These are phyloP conservation scores for Paracorniculantispora psalliotae DNA, from an alignment of 2,329 filamentous ascomycete genomes.

Conservation along the genomic window DNA sequence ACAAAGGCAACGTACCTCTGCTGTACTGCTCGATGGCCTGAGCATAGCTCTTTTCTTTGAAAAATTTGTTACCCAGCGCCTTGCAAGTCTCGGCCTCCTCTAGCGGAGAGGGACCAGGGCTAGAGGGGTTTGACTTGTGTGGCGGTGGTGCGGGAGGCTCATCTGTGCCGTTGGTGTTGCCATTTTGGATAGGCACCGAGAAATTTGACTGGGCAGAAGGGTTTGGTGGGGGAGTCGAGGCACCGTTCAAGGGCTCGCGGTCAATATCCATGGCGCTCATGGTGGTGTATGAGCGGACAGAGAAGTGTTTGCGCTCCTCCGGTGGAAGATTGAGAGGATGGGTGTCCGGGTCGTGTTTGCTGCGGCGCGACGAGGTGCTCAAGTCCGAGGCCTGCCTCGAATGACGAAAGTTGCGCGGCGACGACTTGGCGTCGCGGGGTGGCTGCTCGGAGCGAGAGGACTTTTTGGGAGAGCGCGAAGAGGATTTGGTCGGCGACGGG, in stretches of 20 bases:
- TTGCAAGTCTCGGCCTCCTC: slow-evolving; percentile 92
- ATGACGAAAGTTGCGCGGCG: slow-evolving; percentile 39
- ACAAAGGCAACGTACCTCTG: slow-evolving; percentile 62
- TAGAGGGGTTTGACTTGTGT: slow-evolving; percentile 60
- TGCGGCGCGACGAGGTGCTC: slow-evolving; percentile 41
- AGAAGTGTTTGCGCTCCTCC: slow-evolving; percentile 77
- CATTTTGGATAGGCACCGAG: slow-evolving; percentile 49
- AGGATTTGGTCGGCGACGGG: slow-evolving; percentile 31
- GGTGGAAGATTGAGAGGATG: slow-evolving; percentile 89
- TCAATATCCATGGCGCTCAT: slow-evolving; percentile 75
- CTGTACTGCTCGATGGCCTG: slow-evolving; percentile 90
- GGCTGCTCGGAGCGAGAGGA: slow-evolving; percentile 25
- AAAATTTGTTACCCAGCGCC: slow-evolving; percentile 89
- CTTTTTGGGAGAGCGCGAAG: slow-evolving; percentile 34
- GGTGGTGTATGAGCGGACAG: slow-evolving; percentile 54
- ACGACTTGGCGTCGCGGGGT: slow-evolving; percentile 23
- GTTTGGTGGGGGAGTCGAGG: slow-evolving; percentile 48
- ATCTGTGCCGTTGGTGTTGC: slow-evolving; percentile 36
- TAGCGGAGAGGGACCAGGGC: slow-evolving; percentile 47
- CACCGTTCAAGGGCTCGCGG: slow-evolving; percentile 51
- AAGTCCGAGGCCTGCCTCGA: slow-evolving; percentile 47
- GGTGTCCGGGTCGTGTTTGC: slow-evolving; percentile 61
- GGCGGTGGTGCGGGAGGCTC: slow-evolving; percentile 63
- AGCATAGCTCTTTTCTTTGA: slow-evolving; percentile 87
- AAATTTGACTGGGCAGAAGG: slow-evolving; percentile 40